phyloP scores from a whole-genome alignment of 2,329 filamentous ascomycete genomes.

The Sphaerulina musiva region DNA sequence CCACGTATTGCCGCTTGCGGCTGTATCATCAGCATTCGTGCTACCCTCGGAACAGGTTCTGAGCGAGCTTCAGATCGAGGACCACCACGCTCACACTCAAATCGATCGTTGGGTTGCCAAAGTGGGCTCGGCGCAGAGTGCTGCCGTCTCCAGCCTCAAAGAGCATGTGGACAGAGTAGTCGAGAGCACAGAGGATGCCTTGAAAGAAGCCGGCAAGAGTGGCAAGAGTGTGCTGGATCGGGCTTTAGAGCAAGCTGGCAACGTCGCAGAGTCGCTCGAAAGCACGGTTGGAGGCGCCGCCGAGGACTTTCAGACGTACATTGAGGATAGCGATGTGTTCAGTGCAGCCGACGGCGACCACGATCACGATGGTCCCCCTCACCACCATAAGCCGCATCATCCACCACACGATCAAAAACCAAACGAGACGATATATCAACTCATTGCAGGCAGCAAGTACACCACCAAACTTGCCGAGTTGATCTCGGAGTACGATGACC shows the following conservation, averaged over 20 bases:
- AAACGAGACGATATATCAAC: slow-evolving; percentile 70
- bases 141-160: slow-evolving; percentile 32
- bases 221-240: slow-evolving; percentile 30
- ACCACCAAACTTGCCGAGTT: slow-evolving; percentile 70
- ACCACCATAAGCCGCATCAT: slow-evolving; percentile 20
- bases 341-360: slow-evolving; percentile 33
- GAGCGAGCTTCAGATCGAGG: slow-evolving; percentile 37
- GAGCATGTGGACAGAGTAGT: slow-evolving; percentile 29
- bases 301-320: slow-evolving; percentile 45
- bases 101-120: slow-evolving; percentile 27
- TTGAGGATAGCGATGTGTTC: slow-evolving; percentile 34
- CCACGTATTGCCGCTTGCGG: slow-evolving; percentile 45
- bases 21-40: slow-evolving; percentile 47
- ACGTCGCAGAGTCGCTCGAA: slow-evolving; percentile 35
- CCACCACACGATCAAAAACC: slow-evolving; percentile 40
- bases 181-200: slow-evolving; percentile 18
- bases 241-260: slow-evolving; percentile 31
- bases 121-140: slow-evolving; percentile 34
- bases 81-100: slow-evolving; percentile 30
- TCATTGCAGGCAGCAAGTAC: slow-evolving; percentile 68
- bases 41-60: slow-evolving; percentile 48
- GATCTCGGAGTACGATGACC: slow-evolving; percentile 64
- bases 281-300: slow-evolving; percentile 40
- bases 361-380: slow-evolving; percentile 15
- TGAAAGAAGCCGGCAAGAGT: slow-evolving; percentile 18